Evolutionary conservation across 768 basidiomycete species (phyloP).

Genomic region (Boletales sp.): DNA sequence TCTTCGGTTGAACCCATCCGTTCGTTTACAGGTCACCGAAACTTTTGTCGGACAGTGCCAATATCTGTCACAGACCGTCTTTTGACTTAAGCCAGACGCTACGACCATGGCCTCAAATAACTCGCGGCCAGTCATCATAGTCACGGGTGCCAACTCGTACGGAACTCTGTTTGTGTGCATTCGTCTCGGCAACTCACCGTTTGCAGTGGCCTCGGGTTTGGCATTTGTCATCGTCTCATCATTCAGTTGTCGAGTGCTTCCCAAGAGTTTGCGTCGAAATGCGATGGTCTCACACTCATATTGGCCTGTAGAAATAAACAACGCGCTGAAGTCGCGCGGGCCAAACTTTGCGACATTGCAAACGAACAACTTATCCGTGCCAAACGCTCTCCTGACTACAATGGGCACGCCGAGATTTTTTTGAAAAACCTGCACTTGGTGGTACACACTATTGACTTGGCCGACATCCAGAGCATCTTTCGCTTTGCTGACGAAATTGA

Average conservation of each 20-base stretch:
- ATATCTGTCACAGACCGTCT: too few species aligned
- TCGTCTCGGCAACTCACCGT: slow-evolving; percentile 30
- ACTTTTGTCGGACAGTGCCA: too few species aligned
- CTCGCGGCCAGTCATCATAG: slow-evolving; percentile 49
- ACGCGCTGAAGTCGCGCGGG: slow-evolving; percentile 59
- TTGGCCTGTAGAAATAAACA: slow-evolving; percentile 73
- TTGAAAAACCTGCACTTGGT: slow-evolving; percentile 55
- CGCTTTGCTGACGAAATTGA: slow-evolving; percentile 54
- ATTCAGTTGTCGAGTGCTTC: slow-evolving; percentile 51
- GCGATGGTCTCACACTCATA: slow-evolving; percentile 64
- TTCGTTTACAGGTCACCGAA: too few species aligned
- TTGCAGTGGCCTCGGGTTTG: slow-evolving; percentile 76
- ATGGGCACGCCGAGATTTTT: slow-evolving; percentile 56
- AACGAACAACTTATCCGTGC: slow-evolving; percentile 50
- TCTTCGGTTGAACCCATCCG: too few species aligned
- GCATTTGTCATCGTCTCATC: slow-evolving; percentile 77
- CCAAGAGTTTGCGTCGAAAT: slow-evolving; percentile 22
- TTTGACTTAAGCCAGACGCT: neutral
- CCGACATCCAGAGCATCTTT: slow-evolving; percentile 56
- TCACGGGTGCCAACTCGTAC: slow-evolving; percentile 71
- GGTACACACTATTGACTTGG: slow-evolving; percentile 64
- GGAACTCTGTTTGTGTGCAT: slow-evolving; percentile 9
- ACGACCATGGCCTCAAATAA: slow-evolving; percentile 25
- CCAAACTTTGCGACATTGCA: slow-evolving; percentile 48
- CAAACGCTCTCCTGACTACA: slow-evolving; percentile 34